Percentiles rank a stretch among this genome's conserved stretches.
These are phyloP conservation scores for Diaporthe ampelina DNA, from an alignment of 2,329 filamentous ascomycete genomes.

Conservation along the genomic window DNA sequence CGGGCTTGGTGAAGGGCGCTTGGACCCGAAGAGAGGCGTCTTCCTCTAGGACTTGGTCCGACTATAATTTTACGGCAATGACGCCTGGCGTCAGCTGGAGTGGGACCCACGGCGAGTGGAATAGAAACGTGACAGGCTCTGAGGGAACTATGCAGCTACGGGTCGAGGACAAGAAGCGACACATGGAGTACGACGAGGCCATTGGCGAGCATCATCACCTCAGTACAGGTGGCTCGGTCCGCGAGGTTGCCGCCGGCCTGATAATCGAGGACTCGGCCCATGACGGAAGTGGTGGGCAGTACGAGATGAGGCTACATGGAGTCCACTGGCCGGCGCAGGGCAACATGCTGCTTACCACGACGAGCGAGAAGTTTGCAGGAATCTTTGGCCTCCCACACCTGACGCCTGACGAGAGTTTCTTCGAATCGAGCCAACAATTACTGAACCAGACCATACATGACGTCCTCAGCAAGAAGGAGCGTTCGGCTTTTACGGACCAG, in stretches of 20 bases:
- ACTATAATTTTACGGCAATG: slow-evolving; percentile 75
- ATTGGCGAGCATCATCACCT: slow-evolving; percentile 48
- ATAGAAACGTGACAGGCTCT: slow-evolving; percentile 83
- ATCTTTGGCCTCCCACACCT: slow-evolving; percentile 92
- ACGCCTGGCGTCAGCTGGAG: slow-evolving; percentile 77
- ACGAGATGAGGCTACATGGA: slow-evolving; percentile 85
- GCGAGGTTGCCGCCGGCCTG: slow-evolving; percentile 78
- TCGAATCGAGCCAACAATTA: slow-evolving; percentile 71
- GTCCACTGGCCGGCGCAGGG: slow-evolving; percentile 89
- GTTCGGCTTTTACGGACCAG: slow-evolving; percentile 66
- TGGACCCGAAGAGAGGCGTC: slow-evolving; percentile 75
- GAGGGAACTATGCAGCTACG: slow-evolving; percentile 79
- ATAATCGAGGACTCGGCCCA: slow-evolving; percentile 77
- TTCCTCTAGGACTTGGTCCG: slow-evolving; percentile 60
- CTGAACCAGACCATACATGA: slow-evolving; percentile 80
- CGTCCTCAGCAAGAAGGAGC: slow-evolving; percentile 75
- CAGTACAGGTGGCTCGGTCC: slow-evolving; percentile 67
- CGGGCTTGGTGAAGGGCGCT: slow-evolving; percentile 81
- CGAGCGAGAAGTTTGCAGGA: slow-evolving; percentile 94
- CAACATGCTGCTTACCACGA: slow-evolving; percentile 84
- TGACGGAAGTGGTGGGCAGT: slow-evolving; percentile 74
- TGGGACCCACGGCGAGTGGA: slow-evolving; percentile 71
- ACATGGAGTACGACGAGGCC: slow-evolving; percentile 58
- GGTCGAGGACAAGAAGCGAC: slow-evolving; percentile 69
- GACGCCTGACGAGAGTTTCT: slow-evolving; percentile 70